Conservation (phyloP, 768 basidiomycete genomes). For the Tylopilus sp. region DNA sequence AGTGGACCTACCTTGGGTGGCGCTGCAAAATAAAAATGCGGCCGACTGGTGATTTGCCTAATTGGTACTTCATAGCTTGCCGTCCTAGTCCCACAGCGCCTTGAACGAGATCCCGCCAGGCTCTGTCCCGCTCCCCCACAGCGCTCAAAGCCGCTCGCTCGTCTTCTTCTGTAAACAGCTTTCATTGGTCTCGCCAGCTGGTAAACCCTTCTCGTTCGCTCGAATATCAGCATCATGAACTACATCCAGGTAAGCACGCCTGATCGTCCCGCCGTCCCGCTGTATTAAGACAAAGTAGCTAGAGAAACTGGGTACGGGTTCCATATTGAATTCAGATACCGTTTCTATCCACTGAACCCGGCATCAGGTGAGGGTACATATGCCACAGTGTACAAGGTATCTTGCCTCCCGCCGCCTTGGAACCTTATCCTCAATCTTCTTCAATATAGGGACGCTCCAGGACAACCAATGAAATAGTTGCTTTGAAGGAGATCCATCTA, state of each 20-base stretch:
- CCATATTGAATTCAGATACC: neutral
- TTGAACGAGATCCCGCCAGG: neutral
- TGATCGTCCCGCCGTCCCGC: neutral
- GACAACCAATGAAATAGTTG: conserved; percentile 98
- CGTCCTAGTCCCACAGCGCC: neutral
- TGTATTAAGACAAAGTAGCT: conserved; percentile 44
- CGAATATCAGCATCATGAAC: conserved; percentile 43
- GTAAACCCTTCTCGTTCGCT: neutral
- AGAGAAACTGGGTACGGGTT: conserved; percentile 72
- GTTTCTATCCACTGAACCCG: conserved; percentile 5
- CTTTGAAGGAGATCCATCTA: conserved; percentile 97
- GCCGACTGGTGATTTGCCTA: no score
- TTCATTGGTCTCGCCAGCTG: conserved; percentile 1
- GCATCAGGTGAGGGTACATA: conserved; percentile 83
- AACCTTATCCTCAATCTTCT: conserved; percentile 1
- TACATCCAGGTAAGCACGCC: conserved; percentile 49
- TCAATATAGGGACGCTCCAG: conserved; percentile 80
- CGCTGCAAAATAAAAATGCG: conserved; percentile 1
- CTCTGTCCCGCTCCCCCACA: neutral
- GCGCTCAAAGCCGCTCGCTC: neutral
- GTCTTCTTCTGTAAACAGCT: neutral
- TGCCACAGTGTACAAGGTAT: conserved; percentile 95
- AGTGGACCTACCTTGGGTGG: neutral
- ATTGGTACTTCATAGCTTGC: no score
- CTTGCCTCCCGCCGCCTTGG: conserved; percentile 4